Conservation (phyloP, 202 grass and related monocot species). For the Zoysia matrella region DNA sequence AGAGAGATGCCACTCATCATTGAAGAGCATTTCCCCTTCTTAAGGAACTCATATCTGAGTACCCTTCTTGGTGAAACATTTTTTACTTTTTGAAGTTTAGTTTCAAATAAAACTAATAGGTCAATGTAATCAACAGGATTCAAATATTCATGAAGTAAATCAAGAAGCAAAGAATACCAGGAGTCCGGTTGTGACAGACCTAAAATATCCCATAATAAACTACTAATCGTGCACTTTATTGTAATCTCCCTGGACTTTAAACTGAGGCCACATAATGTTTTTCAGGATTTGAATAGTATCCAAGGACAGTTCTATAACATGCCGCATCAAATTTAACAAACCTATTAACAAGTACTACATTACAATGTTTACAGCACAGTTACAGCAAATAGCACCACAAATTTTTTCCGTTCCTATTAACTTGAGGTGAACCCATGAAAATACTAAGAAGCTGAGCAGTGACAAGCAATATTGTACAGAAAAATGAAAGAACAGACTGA, state of each 20-base stretch:
- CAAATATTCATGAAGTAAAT: background rate
- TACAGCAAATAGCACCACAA: background rate
- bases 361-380: background rate
- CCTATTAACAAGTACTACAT: background rate
- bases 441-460: background rate
- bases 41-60: background rate
- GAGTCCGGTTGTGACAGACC: background rate
- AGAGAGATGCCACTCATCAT: background rate
- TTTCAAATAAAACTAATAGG: background rate
- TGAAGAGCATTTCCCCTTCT: background rate
- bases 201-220: background rate
- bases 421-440: constrained; percentile 15
- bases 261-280: background rate
- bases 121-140: background rate
- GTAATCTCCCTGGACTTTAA: background rate
- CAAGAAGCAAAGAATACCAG: background rate
- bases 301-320: background rate
- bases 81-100: background rate
- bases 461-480: constrained; percentile 9
- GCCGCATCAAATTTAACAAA: constrained; percentile 6
- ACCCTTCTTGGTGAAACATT: background rate
- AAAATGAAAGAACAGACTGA: background rate
- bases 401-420: background rate
- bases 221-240: background rate
- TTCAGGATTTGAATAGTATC: background rate